A percentile compares a stretch with the other conserved stretches of the same genome.
These are phyloP conservation scores for Mrakia hoshinonis DNA, from an alignment of 768 basidiomycete species.

Conservation along the genomic window DNA sequence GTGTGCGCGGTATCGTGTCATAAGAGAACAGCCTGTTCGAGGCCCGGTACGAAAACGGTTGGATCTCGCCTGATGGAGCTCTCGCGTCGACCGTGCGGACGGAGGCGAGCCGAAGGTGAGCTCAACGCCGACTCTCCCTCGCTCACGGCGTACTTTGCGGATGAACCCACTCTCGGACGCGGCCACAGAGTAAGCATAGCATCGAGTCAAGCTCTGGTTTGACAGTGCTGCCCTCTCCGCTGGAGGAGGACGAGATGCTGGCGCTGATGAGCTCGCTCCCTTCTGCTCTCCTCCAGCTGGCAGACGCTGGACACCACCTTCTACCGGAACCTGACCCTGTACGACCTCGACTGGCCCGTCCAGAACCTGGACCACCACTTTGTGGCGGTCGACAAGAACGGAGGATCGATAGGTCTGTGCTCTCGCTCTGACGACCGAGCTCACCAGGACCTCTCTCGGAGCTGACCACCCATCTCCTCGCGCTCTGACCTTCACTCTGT, in stretches of 20 bases:
- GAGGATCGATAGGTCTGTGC: neutral
- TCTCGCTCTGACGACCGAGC: neutral
- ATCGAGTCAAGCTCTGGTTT: no score
- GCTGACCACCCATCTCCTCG: neutral
- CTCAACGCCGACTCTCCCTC: neutral
- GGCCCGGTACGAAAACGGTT: no score
- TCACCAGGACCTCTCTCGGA: neutral
- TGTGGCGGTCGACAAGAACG: slow-evolving; percentile 17
- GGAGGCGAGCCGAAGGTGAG: neutral
- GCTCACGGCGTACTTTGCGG: neutral
- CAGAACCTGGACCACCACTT: slow-evolving; percentile 8
- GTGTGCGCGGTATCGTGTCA: no score
- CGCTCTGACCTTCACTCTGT: slow-evolving; percentile 1
- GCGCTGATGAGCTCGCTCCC: neutral
- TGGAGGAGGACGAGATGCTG: neutral
- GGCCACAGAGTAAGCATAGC: slow-evolving; percentile 3
- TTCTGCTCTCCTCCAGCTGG: slow-evolving; percentile 2
- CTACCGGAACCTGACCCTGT: slow-evolving; percentile 21
- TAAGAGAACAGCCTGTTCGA: no score
- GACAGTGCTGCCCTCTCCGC: neutral
- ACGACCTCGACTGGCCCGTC: slow-evolving; percentile 16
- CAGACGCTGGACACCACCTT: slow-evolving; percentile 27
- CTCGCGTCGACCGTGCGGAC: no score
- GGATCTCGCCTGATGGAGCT: no score
- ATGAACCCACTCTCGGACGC: slow-evolving; percentile 9